Evolutionary conservation across 495 filamentous ascomycete genomes (phyloP), one percentile per base, ranked within the genome.

Genomic region (Articulospora tetracladia): DNA sequence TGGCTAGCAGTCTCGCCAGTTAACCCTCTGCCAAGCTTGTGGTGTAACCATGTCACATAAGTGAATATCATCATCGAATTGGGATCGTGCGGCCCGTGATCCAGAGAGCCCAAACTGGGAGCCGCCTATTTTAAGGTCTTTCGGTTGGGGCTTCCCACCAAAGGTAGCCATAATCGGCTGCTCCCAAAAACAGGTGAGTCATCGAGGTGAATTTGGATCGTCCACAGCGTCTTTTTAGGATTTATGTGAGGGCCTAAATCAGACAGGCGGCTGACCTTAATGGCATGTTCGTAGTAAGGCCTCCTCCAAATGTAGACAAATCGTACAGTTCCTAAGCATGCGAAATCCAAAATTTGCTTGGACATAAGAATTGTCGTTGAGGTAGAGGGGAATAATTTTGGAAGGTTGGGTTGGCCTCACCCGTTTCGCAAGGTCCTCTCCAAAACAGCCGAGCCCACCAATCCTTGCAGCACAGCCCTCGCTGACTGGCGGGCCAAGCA

Each of bases 261-360:
- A 27, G 23, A 53, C 49, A 53, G 49, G 49, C 49, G 49, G 49
- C 23, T 53, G 23, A 26, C 49, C 24, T 53, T 53, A 53, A 23
- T 27, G n/a, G 23, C 23, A 53, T 53, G 49, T 53, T 26, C 23
- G 23, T 53, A 53, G 49, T 53, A n/a, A 53, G 24, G 23, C 23
- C 8, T 23, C 49, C 49, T 53, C 24, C 24, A 53, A 53, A 53
- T 53, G 23, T 53, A 53, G 23, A 3, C 24, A 53, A 53, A 53
- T 53, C n/a, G 23, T 53, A n/a, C 28, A 53, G 20, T 24, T 53
- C 24, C n/a, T 27, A 53, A 53, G 23, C 23, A 26, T 12, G 24
- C 19, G 49, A 27, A 53, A 53, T 53, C 49, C 24, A 53, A 25
- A 53, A 53, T 26, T 53, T 17, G 49, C 24, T 53, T 53, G 23